A percentile compares a stretch with the other conserved stretches of the same genome.
These are phyloP conservation scores for Gastrodia elata DNA, from an alignment of 106 monocot species.

Conservation along the genomic window DNA sequence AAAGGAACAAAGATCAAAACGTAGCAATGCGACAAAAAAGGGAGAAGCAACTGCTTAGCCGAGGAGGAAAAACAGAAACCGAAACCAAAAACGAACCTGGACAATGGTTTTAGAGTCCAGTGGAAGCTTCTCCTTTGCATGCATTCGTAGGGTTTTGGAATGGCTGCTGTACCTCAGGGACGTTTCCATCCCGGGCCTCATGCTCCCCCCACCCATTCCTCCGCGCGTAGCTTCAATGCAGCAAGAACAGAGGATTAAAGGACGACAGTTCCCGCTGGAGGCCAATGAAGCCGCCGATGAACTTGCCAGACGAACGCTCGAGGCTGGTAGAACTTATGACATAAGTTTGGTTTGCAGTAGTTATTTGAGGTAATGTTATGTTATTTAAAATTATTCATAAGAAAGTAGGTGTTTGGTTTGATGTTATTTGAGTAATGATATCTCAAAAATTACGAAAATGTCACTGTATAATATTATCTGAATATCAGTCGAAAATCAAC, in stretches of 20 bases:
- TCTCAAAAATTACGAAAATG: too few species aligned
- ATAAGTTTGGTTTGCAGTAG: too few species aligned
- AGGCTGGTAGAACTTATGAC: too few species aligned
- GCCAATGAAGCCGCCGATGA: not conserved
- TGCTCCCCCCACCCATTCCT: constrained; percentile 2
- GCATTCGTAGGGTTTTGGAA: constrained; percentile 41
- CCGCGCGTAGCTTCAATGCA: not conserved
- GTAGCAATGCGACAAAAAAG: not conserved
- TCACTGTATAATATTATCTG: too few species aligned
- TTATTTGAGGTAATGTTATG: too few species aligned
- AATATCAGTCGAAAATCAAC: too few species aligned
- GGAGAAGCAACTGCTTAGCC: not conserved
- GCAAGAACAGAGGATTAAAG: not conserved
- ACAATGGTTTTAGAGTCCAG: constrained; percentile 34
- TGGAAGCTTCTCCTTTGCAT: constrained; percentile 64
- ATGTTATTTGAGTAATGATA: too few species aligned
- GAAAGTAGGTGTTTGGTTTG: too few species aligned
- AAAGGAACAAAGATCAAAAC: not conserved
- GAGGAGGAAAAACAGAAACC: not conserved
- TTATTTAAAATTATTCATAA: too few species aligned
- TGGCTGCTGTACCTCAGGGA: constrained; percentile 40
- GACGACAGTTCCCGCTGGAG: not conserved
- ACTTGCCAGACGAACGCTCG: too few species aligned
- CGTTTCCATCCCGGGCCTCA: constrained; percentile 33
- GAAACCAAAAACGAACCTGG: constrained; percentile 31